Conservation (phyloP, 2,329 filamentous ascomycete species). For the Cytospora chrysosperma region DNA sequence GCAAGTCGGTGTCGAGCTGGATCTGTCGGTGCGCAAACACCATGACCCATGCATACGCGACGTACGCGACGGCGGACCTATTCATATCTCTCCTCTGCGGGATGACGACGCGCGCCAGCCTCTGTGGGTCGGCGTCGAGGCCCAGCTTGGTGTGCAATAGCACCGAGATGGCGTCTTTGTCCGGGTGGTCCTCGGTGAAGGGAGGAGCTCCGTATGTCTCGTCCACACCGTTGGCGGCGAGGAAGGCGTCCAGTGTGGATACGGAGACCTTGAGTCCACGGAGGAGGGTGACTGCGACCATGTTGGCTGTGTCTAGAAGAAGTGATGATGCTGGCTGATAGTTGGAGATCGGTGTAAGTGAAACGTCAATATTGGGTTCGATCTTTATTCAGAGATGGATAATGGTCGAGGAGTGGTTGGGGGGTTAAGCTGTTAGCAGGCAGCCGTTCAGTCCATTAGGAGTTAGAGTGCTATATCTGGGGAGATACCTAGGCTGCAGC, state of each 20-base stretch:
- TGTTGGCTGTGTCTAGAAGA: not conserved
- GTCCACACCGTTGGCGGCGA: not conserved
- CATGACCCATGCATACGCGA: slow-evolving; percentile 1
- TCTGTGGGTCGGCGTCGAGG: not conserved
- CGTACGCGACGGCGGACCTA: not conserved
- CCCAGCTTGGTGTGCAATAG: slow-evolving; percentile 2
- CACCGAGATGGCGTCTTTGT: slow-evolving; percentile 5
- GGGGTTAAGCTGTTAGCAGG: no score
- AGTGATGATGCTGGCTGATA: no score
- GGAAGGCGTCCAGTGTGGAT: slow-evolving; percentile 4
- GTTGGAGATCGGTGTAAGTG: no score
- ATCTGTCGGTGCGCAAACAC: slow-evolving; percentile 9
- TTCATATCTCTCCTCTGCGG: not conserved
- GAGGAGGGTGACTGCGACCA: not conserved
- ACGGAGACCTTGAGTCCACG: not conserved
- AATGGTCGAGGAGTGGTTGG: no score
- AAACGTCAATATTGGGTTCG: no score
- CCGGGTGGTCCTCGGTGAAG: not conserved
- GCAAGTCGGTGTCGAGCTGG: not conserved
- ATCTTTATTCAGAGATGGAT: no score
- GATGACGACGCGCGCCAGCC: not conserved
- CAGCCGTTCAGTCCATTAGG: no score
- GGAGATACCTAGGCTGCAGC: no score
- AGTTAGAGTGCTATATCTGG: no score
- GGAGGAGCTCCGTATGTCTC: slow-evolving; percentile 4